Evolutionary conservation across 225 moss, liverwort and hornwort genomes (phyloP).

Genomic region (Anthoceros angustus): DNA sequence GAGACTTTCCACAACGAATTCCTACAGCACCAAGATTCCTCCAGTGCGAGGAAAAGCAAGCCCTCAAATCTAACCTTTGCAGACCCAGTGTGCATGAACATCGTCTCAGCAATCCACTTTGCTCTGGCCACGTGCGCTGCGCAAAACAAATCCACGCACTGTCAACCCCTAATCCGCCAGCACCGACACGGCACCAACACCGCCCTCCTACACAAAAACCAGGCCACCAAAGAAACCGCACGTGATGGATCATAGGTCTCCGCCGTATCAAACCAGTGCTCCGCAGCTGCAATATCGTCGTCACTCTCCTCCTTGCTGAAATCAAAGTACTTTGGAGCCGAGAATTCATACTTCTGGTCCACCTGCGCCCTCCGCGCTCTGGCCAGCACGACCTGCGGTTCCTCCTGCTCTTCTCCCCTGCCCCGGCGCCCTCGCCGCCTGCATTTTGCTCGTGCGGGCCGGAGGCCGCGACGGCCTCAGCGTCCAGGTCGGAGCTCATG

Average conservation of each 20-base stretch:
- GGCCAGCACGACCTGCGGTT: neutral
- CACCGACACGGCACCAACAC: too few species aligned
- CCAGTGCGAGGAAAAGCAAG: too few species aligned
- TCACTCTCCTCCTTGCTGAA: slow-evolving; percentile 43
- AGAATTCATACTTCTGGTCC: slow-evolving; percentile 57
- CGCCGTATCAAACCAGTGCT: slow-evolving; percentile 50
- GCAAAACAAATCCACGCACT: neutral
- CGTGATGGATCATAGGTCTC: slow-evolving; percentile 45
- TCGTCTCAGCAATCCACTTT: slow-evolving; percentile 31
- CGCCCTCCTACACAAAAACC: too few species aligned
- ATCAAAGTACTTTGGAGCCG: slow-evolving; percentile 59
- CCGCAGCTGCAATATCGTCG: slow-evolving; percentile 34
- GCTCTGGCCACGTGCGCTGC: slow-evolving; percentile 43
- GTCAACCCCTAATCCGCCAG: neutral
- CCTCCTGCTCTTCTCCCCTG: neutral
- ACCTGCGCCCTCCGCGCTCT: slow-evolving; percentile 3
- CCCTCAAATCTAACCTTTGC: too few species aligned
- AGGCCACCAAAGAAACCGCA: slow-evolving; percentile 6
- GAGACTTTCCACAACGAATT: too few species aligned
- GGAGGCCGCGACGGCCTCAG: too few species aligned
- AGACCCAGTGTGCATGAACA: too few species aligned
- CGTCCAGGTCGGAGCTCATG: too few species aligned
- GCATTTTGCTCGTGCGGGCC: too few species aligned
- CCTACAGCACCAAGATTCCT: too few species aligned
- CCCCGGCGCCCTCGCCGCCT: too few species aligned